phyloP scores from a whole-genome alignment of 2,329 filamentous ascomycete species.

The Sporothrix pseudoabietina region DNA sequence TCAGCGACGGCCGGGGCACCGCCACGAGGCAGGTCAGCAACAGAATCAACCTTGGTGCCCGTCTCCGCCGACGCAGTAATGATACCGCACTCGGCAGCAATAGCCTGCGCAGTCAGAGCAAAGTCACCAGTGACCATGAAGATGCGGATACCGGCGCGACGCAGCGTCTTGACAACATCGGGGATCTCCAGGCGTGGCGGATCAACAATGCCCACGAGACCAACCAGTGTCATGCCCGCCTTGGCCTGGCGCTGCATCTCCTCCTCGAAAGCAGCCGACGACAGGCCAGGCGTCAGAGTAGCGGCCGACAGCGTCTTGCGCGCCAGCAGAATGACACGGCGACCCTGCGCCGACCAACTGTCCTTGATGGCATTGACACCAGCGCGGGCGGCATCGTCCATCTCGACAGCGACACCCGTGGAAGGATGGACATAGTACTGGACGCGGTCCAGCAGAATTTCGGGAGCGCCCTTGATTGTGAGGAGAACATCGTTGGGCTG shows the following conservation, averaged over 20 bases:
- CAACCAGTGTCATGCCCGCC: constrained; percentile 67
- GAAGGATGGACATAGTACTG: constrained; percentile 55
- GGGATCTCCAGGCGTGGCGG: constrained; percentile 74
- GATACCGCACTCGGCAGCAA: constrained; percentile 72
- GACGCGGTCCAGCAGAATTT: constrained; percentile 69
- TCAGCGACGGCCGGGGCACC: constrained; percentile 19
- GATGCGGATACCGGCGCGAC: constrained; percentile 71
- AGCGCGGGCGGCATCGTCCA: constrained; percentile 51
- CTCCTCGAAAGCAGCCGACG: constrained; percentile 57
- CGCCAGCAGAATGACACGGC: constrained; percentile 67
- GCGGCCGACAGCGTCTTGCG: constrained; percentile 56
- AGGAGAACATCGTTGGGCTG: constrained; percentile 52
- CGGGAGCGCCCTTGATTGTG: constrained; percentile 79
- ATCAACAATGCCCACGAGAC: constrained; percentile 76
- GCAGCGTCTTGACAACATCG: constrained; percentile 65
- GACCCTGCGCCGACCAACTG: constrained; percentile 67
- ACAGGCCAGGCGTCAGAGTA: constrained; percentile 45
- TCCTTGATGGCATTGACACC: constrained; percentile 65
- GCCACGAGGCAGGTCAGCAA: constrained; percentile 46
- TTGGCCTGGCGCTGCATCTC: constrained; percentile 58
- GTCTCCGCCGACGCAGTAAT: constrained; percentile 50
- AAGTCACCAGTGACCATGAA: constrained; percentile 85
- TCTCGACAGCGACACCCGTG: constrained; percentile 55
- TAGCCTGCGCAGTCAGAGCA: constrained; percentile 71
- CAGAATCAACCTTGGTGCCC: constrained; percentile 55